phyloP scores from a whole-genome alignment of 441 rosid genomes.

The Cnidoscolus chayamansa region DNA sequence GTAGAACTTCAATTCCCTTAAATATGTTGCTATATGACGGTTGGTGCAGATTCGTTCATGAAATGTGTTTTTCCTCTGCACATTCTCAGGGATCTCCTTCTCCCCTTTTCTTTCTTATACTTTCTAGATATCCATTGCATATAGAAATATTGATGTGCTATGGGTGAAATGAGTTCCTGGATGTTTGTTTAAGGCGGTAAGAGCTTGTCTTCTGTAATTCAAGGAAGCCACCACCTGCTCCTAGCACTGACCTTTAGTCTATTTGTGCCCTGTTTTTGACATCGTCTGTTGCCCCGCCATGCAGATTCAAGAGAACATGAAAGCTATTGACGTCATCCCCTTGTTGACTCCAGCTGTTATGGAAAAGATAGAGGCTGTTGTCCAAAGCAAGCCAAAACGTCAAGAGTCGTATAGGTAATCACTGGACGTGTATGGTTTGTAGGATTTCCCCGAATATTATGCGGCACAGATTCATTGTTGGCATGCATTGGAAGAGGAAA shows the following conservation, averaged over 20 bases:
- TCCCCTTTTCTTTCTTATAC: too few species aligned
- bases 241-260: not conserved
- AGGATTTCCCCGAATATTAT: not conserved
- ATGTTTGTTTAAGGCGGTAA: too few species aligned
- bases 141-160: too few species aligned
- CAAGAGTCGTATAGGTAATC: conserved; percentile 70
- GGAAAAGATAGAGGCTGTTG: conserved; percentile 77
- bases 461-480: not conserved
- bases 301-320: conserved; percentile 95
- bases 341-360: conserved; percentile 68
- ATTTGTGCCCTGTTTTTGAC: not conserved
- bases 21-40: too few species aligned
- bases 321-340: conserved; percentile 78
- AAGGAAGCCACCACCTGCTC: not conserved
- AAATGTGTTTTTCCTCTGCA: too few species aligned
- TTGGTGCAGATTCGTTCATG: too few species aligned
- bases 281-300: conserved; percentile 1
- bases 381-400: conserved; percentile 80
- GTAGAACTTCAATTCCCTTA: too few species aligned
- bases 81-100: too few species aligned
- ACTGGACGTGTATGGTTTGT: not conserved
- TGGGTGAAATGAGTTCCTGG: too few species aligned
- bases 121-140: too few species aligned
- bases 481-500: not conserved
- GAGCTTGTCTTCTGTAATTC: too few species aligned